These are phyloP conservation scores for Cercospora nicotianae DNA, from an alignment of 2,329 filamentous ascomycete genomes.

Conservation along the genomic window DNA sequence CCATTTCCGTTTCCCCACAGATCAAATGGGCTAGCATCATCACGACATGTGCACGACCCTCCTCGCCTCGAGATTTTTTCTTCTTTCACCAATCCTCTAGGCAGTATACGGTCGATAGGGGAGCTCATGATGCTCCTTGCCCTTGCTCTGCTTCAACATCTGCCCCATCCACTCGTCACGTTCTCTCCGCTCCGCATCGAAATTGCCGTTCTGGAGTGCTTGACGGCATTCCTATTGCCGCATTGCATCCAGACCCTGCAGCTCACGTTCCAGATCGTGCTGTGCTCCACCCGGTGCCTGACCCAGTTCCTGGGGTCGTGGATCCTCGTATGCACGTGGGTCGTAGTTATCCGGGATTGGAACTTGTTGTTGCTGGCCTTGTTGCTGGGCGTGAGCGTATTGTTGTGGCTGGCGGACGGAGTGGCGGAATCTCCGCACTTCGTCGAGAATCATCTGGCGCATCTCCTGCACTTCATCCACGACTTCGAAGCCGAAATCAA, in stretches of 20 bases:
- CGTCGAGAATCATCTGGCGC: constrained; percentile 96
- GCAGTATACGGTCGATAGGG: background rate
- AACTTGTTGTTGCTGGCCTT: constrained; percentile 47
- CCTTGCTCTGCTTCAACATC: background rate
- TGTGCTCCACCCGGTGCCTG: constrained; percentile 45
- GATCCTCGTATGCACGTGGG: constrained; percentile 60
- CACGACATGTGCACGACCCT: background rate
- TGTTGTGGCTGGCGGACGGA: constrained; percentile 46
- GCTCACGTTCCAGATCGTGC: constrained; percentile 78
- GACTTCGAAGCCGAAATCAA: constrained; percentile 99
- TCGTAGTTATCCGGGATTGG: constrained; percentile 64
- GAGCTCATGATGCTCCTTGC: background rate
- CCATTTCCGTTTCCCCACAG: background rate
- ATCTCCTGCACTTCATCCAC: constrained; percentile 92
- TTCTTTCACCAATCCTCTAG: background rate
- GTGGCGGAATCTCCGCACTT: constrained; percentile 80
- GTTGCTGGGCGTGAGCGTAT: constrained; percentile 46
- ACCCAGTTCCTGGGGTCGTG: constrained; percentile 56
- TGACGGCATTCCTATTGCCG: constrained; percentile 20
- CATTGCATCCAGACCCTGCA: constrained; percentile 50
- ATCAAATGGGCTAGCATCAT: background rate
- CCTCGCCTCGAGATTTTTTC: background rate
- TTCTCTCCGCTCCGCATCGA: background rate
- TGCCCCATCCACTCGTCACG: background rate
- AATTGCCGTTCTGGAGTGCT: background rate